phyloP scores from a whole-genome alignment of 2,329 filamentous ascomycete species.

The Apiospora pterosperma region DNA sequence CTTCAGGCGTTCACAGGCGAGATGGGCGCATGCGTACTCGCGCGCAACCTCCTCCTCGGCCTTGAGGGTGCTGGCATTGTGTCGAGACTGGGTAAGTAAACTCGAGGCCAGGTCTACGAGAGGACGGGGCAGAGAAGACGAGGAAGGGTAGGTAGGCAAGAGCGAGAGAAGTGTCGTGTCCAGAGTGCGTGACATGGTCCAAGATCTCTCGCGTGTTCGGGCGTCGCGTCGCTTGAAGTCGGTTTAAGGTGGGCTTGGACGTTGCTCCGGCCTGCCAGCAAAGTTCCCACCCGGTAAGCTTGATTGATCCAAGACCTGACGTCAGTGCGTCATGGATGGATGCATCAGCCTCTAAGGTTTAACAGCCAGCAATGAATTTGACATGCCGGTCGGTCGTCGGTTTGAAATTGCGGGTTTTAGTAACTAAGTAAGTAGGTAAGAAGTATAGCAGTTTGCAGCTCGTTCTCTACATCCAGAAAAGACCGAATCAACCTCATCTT shows the following conservation, averaged over 20 bases:
- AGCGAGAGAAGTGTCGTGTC: conserved; percentile 71
- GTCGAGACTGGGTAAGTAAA: conserved; percentile 76
- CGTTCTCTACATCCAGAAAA: neutral
- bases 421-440: no score
- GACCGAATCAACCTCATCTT: neutral
- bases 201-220: neutral
- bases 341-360: neutral
- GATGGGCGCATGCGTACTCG: conserved; percentile 77
- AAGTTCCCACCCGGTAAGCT: neutral
- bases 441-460: neutral
- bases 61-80: conserved; percentile 73
- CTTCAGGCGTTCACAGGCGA: conserved; percentile 85
- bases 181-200: conserved; percentile 67
- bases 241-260: neutral
- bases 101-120: conserved; percentile 70
- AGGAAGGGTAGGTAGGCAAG: conserved; percentile 67
- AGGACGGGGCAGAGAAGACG: conserved; percentile 61
- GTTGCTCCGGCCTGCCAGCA: neutral
- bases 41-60: conserved; percentile 85
- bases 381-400: neutral
- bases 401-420: neutral
- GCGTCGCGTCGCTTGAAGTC: neutral
- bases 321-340: neutral
- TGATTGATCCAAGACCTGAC: neutral
- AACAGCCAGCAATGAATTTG: neutral